phyloP scores from a whole-genome alignment of 768 basidiomycete genomes.

The Panellus pusillus region DNA sequence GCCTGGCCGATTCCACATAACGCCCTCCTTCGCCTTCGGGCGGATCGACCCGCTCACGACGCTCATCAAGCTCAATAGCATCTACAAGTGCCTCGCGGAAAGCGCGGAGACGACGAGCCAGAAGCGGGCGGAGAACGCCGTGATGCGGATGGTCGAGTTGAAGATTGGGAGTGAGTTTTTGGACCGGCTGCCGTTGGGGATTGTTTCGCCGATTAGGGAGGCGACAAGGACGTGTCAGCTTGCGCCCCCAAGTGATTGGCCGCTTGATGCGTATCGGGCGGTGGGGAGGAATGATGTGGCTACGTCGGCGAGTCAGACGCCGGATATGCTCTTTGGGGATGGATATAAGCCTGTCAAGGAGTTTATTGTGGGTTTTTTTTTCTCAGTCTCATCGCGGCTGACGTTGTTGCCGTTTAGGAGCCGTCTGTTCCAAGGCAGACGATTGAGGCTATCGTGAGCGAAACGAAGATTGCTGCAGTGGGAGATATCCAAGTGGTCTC shows the following conservation, averaged over 20 bases:
- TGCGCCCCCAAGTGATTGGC: constrained; percentile 75
- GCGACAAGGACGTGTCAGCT: constrained; percentile 83
- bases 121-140: constrained; percentile 66
- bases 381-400: constrained; percentile 5
- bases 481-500: constrained; percentile 61
- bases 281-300: constrained; percentile 78
- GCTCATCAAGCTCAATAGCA: constrained; percentile 51
- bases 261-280: constrained; percentile 61
- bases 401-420: constrained; percentile 39
- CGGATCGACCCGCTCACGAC: constrained; percentile 56
- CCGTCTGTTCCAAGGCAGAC: constrained; percentile 48
- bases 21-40: constrained; percentile 63
- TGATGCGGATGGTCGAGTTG: constrained; percentile 53
- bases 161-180: constrained; percentile 49
- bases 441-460: constrained; percentile 50
- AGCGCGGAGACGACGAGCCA: constrained; percentile 47
- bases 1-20: constrained; percentile 46
- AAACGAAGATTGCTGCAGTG: constrained; percentile 48
- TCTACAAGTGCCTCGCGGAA: constrained; percentile 65
- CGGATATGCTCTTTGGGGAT: constrained; percentile 45
- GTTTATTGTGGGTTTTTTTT: constrained; percentile 45
- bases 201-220: constrained; percentile 80
- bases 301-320: constrained; percentile 51
- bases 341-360: constrained; percentile 61
- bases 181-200: constrained; percentile 62